Conservation (phyloP, 116 monocot species). For the Phalaenopsis hybrid region DNA sequence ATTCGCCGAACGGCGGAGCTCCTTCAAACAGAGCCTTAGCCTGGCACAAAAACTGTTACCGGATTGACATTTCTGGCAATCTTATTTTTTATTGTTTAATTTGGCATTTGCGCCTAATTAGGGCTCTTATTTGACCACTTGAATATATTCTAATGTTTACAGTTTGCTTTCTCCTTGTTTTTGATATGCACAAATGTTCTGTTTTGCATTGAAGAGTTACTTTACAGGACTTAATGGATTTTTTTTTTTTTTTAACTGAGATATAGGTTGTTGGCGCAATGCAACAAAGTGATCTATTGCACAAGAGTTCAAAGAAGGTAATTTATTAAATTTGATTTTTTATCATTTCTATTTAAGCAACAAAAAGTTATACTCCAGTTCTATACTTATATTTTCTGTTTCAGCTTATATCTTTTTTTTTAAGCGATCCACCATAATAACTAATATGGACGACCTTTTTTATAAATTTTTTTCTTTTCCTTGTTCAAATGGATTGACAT, state of each 20-base stretch:
- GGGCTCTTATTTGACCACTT: no score
- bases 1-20: no score
- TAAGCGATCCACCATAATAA: neutral
- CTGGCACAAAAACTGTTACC: no score
- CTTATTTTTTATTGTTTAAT: no score
- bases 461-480: neutral
- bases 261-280: constrained; percentile 34
- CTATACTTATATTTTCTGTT: no score
- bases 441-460: neutral
- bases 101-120: no score
- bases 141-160: no score
- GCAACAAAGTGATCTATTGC: constrained; percentile 34
- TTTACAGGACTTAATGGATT: neutral
- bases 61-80: no score
- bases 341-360: neutral
- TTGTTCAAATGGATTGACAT: neutral
- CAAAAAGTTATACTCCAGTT: neutral
- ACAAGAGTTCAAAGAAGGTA: constrained; percentile 65
- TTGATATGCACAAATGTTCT: neutral
- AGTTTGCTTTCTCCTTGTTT: no score
- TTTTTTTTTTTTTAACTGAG: neutral
- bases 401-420: neutral
- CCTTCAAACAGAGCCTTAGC: no score
- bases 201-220: neutral
- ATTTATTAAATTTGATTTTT: neutral